These are phyloP conservation scores for Stenocarpella maydis DNA, from an alignment of 2,329 filamentous ascomycete genomes.

Conservation along the genomic window DNA sequence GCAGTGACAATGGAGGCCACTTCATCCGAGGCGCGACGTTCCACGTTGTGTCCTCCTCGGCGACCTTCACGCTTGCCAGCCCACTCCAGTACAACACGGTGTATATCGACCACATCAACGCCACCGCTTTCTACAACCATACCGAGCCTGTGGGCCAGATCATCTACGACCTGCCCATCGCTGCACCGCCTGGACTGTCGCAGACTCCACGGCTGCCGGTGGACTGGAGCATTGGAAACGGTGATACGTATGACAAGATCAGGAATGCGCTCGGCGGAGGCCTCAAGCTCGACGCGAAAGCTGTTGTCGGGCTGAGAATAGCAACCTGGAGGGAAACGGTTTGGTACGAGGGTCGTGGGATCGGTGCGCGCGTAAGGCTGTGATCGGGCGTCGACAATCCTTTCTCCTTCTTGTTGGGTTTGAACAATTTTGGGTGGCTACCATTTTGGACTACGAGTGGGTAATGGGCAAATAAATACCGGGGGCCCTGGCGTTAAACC, in stretches of 20 bases:
- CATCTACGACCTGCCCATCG: conserved; percentile 75
- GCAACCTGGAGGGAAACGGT: conserved; percentile 78
- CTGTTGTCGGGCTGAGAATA: conserved; percentile 77
- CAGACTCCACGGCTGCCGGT: conserved; percentile 82
- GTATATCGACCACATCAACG: conserved; percentile 81
- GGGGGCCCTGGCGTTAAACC: neutral
- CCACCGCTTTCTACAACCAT: conserved; percentile 85
- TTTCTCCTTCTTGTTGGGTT: conserved; percentile 5
- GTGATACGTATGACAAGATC: conserved; percentile 81
- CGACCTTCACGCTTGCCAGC: conserved; percentile 83
- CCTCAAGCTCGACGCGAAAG: conserved; percentile 80
- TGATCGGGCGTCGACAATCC: conserved; percentile 42
- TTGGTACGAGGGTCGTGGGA: conserved; percentile 74
- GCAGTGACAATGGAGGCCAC: conserved; percentile 58
- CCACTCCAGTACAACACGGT: conserved; percentile 78
- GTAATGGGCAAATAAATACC: neutral
- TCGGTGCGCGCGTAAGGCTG: conserved; percentile 70
- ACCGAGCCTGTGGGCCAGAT: conserved; percentile 82
- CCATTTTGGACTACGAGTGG: neutral
- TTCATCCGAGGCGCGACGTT: conserved; percentile 90
- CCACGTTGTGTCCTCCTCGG: conserved; percentile 86
- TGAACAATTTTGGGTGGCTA: neutral
- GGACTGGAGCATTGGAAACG: conserved; percentile 76
- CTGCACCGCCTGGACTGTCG: conserved; percentile 77
- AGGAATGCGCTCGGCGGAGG: conserved; percentile 80